Evolutionary conservation across 2,329 filamentous ascomycete species (phyloP).

Genomic region (Monosporascus sp.): DNA sequence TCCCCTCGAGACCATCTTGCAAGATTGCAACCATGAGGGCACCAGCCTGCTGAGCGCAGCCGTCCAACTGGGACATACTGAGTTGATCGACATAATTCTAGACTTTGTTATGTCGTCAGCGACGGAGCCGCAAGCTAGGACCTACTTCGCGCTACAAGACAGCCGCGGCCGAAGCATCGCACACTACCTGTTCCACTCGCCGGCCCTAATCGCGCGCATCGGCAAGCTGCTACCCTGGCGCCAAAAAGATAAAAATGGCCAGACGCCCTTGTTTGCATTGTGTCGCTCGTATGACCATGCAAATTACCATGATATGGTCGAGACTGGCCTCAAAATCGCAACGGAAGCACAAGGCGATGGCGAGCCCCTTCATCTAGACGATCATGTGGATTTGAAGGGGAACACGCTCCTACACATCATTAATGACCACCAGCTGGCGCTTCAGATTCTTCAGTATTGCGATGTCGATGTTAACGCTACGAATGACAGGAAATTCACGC

Average conservation of each 20-base stretch:
- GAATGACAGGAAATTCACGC: conserved; percentile 92
- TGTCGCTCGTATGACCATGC: conserved; percentile 93
- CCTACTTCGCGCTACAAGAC: conserved; percentile 74
- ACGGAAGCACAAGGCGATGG: conserved; percentile 70
- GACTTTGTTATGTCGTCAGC: conserved; percentile 59
- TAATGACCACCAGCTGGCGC: conserved; percentile 73
- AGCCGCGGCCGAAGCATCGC: conserved; percentile 80
- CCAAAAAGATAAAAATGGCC: conserved; percentile 89
- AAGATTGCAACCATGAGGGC: conserved; percentile 84
- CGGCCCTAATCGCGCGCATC: conserved; percentile 70
- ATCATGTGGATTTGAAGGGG: conserved; percentile 87
- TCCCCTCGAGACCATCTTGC: conserved; percentile 62
- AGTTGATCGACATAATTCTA: conserved; percentile 71
- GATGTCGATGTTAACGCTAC: conserved; percentile 95
- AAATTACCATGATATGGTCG: conserved; percentile 83
- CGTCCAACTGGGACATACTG: conserved; percentile 73
- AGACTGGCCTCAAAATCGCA: conserved; percentile 70
- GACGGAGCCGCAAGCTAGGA: conserved; percentile 50
- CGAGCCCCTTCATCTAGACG: conserved; percentile 78
- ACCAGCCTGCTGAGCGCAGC: conserved; percentile 87
- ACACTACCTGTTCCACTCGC: conserved; percentile 95
- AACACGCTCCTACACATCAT: conserved; percentile 96
- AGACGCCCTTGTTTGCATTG: conserved; percentile 93
- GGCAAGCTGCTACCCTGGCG: conserved; percentile 80
- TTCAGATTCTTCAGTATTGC: conserved; percentile 72